Evolutionary conservation across 306 rosid genomes (phyloP), one percentile per base, ranked within the genome.

Genomic region (Vigna radiata): DNA sequence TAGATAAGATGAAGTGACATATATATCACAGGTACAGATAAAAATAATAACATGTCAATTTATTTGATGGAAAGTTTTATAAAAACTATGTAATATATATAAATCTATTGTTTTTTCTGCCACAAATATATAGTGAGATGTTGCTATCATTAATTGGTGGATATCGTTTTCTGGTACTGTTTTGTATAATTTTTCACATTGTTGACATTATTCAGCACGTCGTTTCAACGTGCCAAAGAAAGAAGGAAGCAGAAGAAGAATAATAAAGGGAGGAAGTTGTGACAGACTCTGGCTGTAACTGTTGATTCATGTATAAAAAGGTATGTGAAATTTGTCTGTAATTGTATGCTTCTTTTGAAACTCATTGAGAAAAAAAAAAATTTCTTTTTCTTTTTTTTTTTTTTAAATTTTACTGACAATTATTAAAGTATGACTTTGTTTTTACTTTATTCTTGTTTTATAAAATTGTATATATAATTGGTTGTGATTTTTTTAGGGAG

Each of bases 171-270:
- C 8, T n/a, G 2, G 43, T 54, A 52, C 39, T 66, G 2, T 49
- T 70, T 53, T 64, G 52, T 41, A 27, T 61, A 31, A 61, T 66
- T 58, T 77, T 63, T n/a, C 61, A 37, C 58, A 29, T 74, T 53
- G 11, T 62, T 72, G 68, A 49, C 25, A 33, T 75, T 4, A 60
- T 75, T 82, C 47, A 85, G 88, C 7, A 77, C 84, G 23, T 85
- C 88, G 53, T 85, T 82, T 68, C 19, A 79, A 44, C 86, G 86
- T 13, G 10, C 39, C 65, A 50, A 2, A 58, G 0, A 63, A 41
- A 64, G 39, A 41, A 64, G 39, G 43, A 70, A 4, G 14, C 60
- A 44, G 69, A 18, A 44, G 64, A 25, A 54, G 46, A 44, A 33
- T 12, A 44, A 33, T 16, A 70, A 33, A 29, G 82, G 73, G 61